Evolutionary conservation across 2,329 filamentous ascomycete genomes (phyloP).

Genomic region (Claviceps purpurea): DNA sequence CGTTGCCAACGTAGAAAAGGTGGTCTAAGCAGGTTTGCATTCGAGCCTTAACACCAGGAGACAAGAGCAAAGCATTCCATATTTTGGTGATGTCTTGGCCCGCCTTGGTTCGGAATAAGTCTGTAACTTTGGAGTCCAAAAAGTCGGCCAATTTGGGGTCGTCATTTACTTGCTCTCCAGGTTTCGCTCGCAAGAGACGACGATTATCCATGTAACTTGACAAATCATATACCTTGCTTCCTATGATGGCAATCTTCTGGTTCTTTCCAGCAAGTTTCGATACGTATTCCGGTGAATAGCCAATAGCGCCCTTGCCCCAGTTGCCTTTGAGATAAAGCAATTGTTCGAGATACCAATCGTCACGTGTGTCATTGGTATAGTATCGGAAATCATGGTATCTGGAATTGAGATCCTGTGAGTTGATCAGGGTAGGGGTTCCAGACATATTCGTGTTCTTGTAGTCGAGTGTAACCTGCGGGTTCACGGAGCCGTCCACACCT

Average conservation of each 20-base stretch:
- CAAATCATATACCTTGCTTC: constrained; percentile 75
- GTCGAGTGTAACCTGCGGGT: constrained; percentile 67
- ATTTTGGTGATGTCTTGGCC: constrained; percentile 73
- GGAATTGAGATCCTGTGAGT: constrained; percentile 55
- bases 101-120: constrained; percentile 62
- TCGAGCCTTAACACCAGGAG: constrained; percentile 39
- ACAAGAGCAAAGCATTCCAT: constrained; percentile 59
- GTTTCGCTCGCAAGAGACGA: constrained; percentile 44
- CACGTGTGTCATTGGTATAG: constrained; percentile 66
- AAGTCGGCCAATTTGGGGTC: constrained; percentile 52
- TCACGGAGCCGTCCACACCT: constrained; percentile 51
- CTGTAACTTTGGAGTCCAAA: constrained; percentile 62
- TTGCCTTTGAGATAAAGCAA: constrained; percentile 64
- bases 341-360: constrained; percentile 87
- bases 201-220: constrained; percentile 72
- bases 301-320: constrained; percentile 78
- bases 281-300: constrained; percentile 69
- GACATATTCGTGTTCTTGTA: constrained; percentile 68
- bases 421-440: constrained; percentile 51
- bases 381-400: constrained; percentile 88
- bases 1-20: constrained; percentile 82
- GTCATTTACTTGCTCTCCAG: constrained; percentile 34
- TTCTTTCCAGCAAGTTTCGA: constrained; percentile 50
- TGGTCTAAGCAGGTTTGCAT: constrained; percentile 85
- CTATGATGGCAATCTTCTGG: constrained; percentile 63